Base-by-base conservation (phyloP, 2,329 filamentous ascomycete species). In the Colletotrichum cuscutae region DNA sequence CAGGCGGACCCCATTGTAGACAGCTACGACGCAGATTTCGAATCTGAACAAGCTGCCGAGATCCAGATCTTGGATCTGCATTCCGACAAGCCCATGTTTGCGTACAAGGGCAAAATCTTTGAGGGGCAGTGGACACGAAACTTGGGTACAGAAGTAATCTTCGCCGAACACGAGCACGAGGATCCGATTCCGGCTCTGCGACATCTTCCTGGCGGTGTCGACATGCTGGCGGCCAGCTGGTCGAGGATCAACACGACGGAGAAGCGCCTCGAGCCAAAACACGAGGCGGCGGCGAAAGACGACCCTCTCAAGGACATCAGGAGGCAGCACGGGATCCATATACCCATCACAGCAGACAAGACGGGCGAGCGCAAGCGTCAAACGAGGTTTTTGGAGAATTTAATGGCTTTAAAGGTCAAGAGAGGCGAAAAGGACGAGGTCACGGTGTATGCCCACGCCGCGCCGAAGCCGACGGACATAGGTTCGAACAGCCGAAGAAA, bases 21-120 rank as follows among this genome's bases (percentile, higher is more conserved):
- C 28, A 72, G 75, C 15, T 76, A 78, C 24, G 75, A 77, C 8
- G 76, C 73, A 22, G 64, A 75, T 52, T 54, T 67, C 46, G 75
- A 78, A 63, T 53, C 65, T 28, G 63, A 68, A 19, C 61, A 53
- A 42, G 72, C 74, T 7, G 79, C 83, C 35, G 83, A 89, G 52
- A 89, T 98, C 6, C 95, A 98, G 79, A 92, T 98, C 63, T 86
- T 97, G n/a, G 95, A 94, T 32, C 87, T 98, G 4, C 93, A 97
- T 81, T 92, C 92, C 1, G 78, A 84, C 2, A 92, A 93, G 61
- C 96, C 96, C 0, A 85, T 98, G 32, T 88, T 98, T 72, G 93
- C 93, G 26, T 97, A 97, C 82, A 89, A 92, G 71, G 93, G 93
- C 35, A 90, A 92, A 74, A 85, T 97, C 26, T 97, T 95, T 79